phyloP scores from a whole-genome alignment of 495 filamentous ascomycete genomes.

The Pyronema domesticum region DNA sequence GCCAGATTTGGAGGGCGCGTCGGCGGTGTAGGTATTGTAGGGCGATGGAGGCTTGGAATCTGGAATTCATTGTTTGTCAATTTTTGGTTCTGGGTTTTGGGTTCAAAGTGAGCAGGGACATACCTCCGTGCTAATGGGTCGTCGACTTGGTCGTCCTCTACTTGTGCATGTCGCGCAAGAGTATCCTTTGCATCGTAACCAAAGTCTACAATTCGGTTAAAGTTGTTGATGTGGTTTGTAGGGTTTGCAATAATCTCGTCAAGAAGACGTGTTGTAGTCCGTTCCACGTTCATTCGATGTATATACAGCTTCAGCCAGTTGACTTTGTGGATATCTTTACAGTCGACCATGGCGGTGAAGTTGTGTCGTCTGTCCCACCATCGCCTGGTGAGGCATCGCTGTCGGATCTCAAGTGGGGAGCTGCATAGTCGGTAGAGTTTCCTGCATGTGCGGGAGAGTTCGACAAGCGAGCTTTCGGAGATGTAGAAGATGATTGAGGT shows the following conservation, averaged over 20 bases:
- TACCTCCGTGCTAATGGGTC: slow-evolving; percentile 75
- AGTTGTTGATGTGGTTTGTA: slow-evolving; percentile 47
- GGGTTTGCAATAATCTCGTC: slow-evolving; percentile 54
- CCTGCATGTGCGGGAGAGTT: slow-evolving; percentile 35
- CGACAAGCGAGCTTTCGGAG: slow-evolving; percentile 33
- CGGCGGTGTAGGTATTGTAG: slow-evolving; percentile 66
- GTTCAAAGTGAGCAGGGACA: slow-evolving; percentile 5
- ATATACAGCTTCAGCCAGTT: slow-evolving; percentile 66
- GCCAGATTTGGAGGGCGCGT: slow-evolving; percentile 62
- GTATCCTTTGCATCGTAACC: slow-evolving; percentile 85
- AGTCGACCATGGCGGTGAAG: slow-evolving; percentile 37
- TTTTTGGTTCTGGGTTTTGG: slow-evolving; percentile 1
- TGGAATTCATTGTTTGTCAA: slow-evolving; percentile 21
- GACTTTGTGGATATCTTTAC: slow-evolving; percentile 30
- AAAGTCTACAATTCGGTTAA: slow-evolving; percentile 45
- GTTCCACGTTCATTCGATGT: slow-evolving; percentile 37
- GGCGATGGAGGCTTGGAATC: slow-evolving; percentile 55
- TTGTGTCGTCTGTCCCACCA: slow-evolving; percentile 58
- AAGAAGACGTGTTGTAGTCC: slow-evolving; percentile 37
- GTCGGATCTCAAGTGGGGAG: slow-evolving; percentile 60
- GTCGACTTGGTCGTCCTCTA: slow-evolving; percentile 37
- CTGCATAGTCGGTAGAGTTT: slow-evolving; percentile 46
- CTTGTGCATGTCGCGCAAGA: slow-evolving; percentile 44
- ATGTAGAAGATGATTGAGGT: slow-evolving; percentile 47
- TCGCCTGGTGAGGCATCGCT: slow-evolving; percentile 49